Evolutionary conservation across 192 early-diverging fungal genomes (phyloP).

Genomic region (Mortierella hygrophila): DNA sequence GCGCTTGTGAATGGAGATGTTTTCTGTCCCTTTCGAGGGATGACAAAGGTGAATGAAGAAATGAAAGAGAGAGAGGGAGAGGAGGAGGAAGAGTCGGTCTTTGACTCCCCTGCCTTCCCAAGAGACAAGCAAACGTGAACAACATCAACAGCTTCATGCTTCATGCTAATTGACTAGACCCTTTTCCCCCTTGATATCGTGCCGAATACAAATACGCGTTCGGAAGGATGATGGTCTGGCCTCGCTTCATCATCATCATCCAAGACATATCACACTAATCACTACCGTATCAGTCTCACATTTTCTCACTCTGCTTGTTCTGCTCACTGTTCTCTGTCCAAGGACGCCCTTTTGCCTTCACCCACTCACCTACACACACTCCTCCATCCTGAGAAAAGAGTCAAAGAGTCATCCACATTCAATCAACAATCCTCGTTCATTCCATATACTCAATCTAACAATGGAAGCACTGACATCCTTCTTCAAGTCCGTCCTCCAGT

Average conservation of each 20-base stretch:
- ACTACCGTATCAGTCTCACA: not conserved
- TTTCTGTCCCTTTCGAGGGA: not conserved
- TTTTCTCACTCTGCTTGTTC: not conserved
- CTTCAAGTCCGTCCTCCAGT: constrained; percentile 5
- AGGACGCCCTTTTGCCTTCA: not conserved
- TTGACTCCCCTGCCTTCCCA: no score
- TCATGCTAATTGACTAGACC: no score
- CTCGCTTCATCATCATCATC: not conserved
- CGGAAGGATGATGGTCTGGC: not conserved
- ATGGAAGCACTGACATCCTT: constrained; percentile 28
- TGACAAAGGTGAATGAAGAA: not conserved
- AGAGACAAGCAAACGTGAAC: no score
- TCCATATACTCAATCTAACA: not conserved
- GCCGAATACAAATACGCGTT: no score
- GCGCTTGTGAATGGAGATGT: not conserved
- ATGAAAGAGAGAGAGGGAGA: not conserved
- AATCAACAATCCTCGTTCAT: not conserved
- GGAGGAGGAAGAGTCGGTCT: no score
- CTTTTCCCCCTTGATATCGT: no score
- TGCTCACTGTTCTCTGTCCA: not conserved
- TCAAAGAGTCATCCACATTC: not conserved
- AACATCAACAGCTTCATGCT: no score
- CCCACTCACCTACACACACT: not conserved
- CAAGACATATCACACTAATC: not conserved
- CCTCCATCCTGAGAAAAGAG: no score